phyloP scores from a whole-genome alignment of 2,329 filamentous ascomycete genomes.

The Raffaelea arxii region DNA sequence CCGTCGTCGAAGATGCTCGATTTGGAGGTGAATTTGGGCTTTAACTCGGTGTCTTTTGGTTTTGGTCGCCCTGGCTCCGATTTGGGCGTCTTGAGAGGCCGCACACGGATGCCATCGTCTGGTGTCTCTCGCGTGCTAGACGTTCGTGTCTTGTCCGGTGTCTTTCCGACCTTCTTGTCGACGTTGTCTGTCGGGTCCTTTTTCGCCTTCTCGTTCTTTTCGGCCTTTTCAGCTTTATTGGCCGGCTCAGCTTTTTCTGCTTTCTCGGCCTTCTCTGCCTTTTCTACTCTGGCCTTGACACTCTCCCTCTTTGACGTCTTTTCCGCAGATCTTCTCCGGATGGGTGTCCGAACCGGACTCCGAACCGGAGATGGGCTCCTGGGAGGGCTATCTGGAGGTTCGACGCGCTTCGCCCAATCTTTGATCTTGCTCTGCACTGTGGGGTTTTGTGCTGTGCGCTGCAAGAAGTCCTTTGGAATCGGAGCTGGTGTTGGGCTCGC shows the following conservation, averaged over 20 bases:
- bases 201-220: conserved; percentile 14
- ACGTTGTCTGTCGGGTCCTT: conserved; percentile 1
- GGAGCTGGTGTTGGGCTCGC: conserved; percentile 20
- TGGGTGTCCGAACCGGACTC: neutral
- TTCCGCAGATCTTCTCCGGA: neutral
- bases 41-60: neutral
- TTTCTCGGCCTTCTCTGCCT: neutral
- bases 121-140: conserved; percentile 15
- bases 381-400: conserved; percentile 33
- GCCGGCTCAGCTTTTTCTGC: conserved; percentile 9
- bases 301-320: conserved; percentile 1
- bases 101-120: conserved; percentile 27
- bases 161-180: conserved; percentile 7
- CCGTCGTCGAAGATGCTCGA: conserved; percentile 16
- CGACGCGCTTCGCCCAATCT: conserved; percentile 50
- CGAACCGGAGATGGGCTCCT: no score
- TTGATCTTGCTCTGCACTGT: conserved; percentile 49
- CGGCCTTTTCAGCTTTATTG: conserved; percentile 1
- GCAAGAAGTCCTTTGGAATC: conserved; percentile 50
- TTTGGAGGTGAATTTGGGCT: neutral
- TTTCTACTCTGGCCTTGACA: no score
- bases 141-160: neutral
- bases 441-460: conserved; percentile 43
- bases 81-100: conserved; percentile 16
- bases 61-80: neutral